These are phyloP conservation scores for Cladosporium sp. DNA, from an alignment of 2,329 filamentous ascomycete species.

Conservation along the genomic window DNA sequence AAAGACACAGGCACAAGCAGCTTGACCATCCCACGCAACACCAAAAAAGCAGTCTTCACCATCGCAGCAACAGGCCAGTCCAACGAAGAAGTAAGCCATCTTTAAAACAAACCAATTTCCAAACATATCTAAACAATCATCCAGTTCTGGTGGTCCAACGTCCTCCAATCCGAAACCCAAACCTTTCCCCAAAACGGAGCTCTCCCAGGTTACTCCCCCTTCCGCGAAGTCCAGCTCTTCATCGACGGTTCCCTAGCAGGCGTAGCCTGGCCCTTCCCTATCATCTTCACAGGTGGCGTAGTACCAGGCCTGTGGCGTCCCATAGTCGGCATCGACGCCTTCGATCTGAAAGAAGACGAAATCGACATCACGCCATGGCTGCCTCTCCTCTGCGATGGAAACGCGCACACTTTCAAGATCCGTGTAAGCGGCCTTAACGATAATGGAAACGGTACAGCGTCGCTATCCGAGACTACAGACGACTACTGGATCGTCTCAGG, in stretches of 20 bases:
- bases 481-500: neutral
- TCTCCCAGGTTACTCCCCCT: constrained; percentile 70
- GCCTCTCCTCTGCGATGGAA: constrained; percentile 66
- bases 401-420: constrained; percentile 22
- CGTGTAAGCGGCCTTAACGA: neutral
- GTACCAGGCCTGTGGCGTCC: constrained; percentile 76
- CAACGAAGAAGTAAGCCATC: neutral
- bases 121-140: neutral
- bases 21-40: neutral
- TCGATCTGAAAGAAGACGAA: constrained; percentile 76
- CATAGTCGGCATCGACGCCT: constrained; percentile 75
- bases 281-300: constrained; percentile 80
- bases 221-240: constrained; percentile 74
- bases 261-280: constrained; percentile 77
- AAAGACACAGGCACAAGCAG: neutral
- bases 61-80: neutral
- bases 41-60: neutral
- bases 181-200: constrained; percentile 60
- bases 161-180: constrained; percentile 50
- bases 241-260: constrained; percentile 75
- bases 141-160: neutral
- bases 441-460: neutral
- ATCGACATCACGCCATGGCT: constrained; percentile 81
- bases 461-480: neutral
- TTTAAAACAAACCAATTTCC: neutral